phyloP scores from a whole-genome alignment of 1,284 basidiomycete genomes.

The Microstroma glucosiphilum region DNA sequence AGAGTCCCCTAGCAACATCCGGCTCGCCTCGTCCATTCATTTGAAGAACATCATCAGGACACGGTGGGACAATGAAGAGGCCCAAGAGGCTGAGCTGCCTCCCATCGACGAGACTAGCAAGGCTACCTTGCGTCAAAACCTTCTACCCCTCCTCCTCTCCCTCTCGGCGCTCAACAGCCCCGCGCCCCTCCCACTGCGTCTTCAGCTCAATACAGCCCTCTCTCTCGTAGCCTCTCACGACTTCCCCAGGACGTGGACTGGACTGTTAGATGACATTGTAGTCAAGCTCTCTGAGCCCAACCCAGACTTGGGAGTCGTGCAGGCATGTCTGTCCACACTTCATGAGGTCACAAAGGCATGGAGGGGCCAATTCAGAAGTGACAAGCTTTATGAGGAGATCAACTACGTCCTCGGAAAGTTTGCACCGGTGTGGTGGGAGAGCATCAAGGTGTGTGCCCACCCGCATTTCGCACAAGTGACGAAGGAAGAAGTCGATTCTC shows the following conservation, averaged over 20 bases:
- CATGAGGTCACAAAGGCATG: slow-evolving; percentile 92
- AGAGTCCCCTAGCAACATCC: slow-evolving; percentile 26
- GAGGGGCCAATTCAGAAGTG: slow-evolving; percentile 81
- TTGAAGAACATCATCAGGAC: slow-evolving; percentile 47
- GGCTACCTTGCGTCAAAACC: slow-evolving; percentile 60
- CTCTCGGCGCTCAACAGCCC: slow-evolving; percentile 52
- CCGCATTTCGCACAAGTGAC: not conserved
- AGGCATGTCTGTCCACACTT: slow-evolving; percentile 83
- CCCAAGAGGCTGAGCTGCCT: slow-evolving; percentile 20
- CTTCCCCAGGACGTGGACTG: slow-evolving; percentile 43
- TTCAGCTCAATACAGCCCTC: slow-evolving; percentile 43
- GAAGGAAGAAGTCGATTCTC: not conserved
- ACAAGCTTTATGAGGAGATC: slow-evolving; percentile 82
- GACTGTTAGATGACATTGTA: slow-evolving; percentile 42
- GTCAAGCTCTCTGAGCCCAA: slow-evolving; percentile 62
- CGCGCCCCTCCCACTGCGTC: slow-evolving; percentile 24
- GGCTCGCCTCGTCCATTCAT: slow-evolving; percentile 47
- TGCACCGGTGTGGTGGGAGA: slow-evolving; percentile 71
- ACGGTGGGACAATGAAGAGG: slow-evolving; percentile 33
- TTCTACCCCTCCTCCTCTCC: slow-evolving; percentile 75
- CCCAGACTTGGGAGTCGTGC: slow-evolving; percentile 76
- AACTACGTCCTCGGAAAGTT: slow-evolving; percentile 83
- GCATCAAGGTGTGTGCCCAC: slow-evolving; percentile 16
- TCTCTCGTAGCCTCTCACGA: slow-evolving; percentile 41
- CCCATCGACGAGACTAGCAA: slow-evolving; percentile 58